Evolutionary conservation across 805 yeast genomes (phyloP), one percentile per base, ranked within the genome.

Genomic region (Wickerhamomyces bovis): DNA sequence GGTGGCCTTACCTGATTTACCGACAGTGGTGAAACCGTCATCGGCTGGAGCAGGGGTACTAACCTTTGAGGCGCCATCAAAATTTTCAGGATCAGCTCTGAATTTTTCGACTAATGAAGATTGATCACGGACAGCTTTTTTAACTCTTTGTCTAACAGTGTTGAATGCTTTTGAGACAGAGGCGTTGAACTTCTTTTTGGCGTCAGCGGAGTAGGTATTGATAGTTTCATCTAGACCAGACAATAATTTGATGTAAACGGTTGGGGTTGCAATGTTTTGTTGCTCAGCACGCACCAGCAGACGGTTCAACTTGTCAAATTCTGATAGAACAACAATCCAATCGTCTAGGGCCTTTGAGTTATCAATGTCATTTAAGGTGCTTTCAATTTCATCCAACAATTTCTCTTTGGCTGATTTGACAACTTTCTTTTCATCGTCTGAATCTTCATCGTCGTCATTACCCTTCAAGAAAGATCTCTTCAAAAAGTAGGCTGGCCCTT

Each of bases 361-460:
- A 61, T 83, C 89, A 58, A 89, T 79, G 44, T 79, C 75, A 59
- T 80, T 83, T 56, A 83, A 77, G 30, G 78, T 67, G 22, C 73
- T 73, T 57, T 78, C 82, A 70, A 94, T 77, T 66, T 94, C 99
- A 63, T 89, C 97, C 57, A 89, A 66, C 50, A 89, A 75, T 72
- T 92, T 94, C 54, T 90, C 98, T 70, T 85, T 88, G 45, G 97
- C 96, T 48, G 94, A 82, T 71, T 88, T 90, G 56, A 92, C 96
- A 38, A 89, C 89, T 56, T 83, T 85, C 64, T 81, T 84, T 61
- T 83, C 86, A 48, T 84, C 92, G 49, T 74, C 79, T 50, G 76
- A 86, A 47, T 77, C 76, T 44, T 76, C 80, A 21, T 69, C 76
- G 9, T 69, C 68, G 36, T 68, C 70, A 38, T 68, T 65, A 45